Evolutionary conservation across 23 red algal genomes (phyloP), one percentile per base, ranked within the genome.

Genomic region (Gracilaria gracilis): DNA sequence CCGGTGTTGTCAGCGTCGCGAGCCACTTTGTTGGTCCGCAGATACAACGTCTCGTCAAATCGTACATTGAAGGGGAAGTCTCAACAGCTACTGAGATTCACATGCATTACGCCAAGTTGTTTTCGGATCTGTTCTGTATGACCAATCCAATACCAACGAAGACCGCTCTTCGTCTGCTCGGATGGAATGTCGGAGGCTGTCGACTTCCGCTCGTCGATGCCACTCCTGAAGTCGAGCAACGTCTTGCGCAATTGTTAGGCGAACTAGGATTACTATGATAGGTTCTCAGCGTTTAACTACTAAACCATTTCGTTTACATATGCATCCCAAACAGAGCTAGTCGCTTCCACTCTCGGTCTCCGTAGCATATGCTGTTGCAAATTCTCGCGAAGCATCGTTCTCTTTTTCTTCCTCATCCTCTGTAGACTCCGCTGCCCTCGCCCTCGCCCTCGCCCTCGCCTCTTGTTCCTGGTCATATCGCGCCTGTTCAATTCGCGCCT

Each of bases 71-170:
- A 64, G 97, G 97, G 32, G 65, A 95, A 28, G 90, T 95, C 13
- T 34, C 59, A 42, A 87, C 86, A 28, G 97, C 97, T 17, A 87
- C 85, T 9, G 54, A 32, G 0, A 94, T 99, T 57, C 97, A 99
- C 86, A 80, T 93, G 54, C 80, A 71, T 23, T 96, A 99, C 66
- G 75, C 90, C 39, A 74, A 85, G 2, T 61, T 99, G 58, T 99
- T 99, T 72, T 81, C 71, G 11, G 97, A 95, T 69, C 82, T 99
- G 69, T 99, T 99, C 57, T 93, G 87, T 33, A 99, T 99, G 97
- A 89, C 97, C 40, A 99, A 99, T 57, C 97, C 97, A 55, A 99
- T 99, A 61, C 97, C 97, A 20, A 93, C 97, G 13, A 99, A 99
- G 94, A 94, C 94, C 23, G 89, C 85, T 28, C 84, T 99, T 48